A percentile compares a stretch with the other conserved stretches of the same genome.
phyloP scores from a whole-genome alignment of 106 monocot species.

The Xerophyta viscosa region DNA sequence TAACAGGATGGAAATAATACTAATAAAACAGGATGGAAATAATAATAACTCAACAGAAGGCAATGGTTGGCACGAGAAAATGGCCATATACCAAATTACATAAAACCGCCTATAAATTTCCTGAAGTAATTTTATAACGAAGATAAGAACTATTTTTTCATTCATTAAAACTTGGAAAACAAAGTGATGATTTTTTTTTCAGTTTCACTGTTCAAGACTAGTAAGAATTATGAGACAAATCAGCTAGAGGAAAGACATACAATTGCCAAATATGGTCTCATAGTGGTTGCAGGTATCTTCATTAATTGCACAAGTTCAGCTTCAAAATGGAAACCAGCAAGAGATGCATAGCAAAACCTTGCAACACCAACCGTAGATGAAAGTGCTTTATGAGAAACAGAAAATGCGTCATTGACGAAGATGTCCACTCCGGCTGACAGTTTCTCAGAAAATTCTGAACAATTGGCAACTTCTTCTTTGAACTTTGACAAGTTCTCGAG shows the following conservation, averaged over 20 bases:
- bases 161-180: too few species aligned
- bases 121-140: too few species aligned
- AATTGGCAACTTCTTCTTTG: slow-evolving; percentile 76
- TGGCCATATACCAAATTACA: too few species aligned
- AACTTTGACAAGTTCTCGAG: slow-evolving; percentile 63
- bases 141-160: too few species aligned
- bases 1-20: too few species aligned
- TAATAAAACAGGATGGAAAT: too few species aligned
- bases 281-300: slow-evolving; percentile 27
- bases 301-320: slow-evolving; percentile 40
- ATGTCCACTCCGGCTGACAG: slow-evolving; percentile 53
- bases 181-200: too few species aligned
- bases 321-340: slow-evolving; percentile 96
- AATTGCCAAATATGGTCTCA: slow-evolving; percentile 64
- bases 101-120: too few species aligned
- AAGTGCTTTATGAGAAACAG: slow-evolving; percentile 74
- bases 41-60: too few species aligned
- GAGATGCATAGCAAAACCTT: slow-evolving; percentile 64
- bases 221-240: too few species aligned
- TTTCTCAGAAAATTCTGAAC: slow-evolving; percentile 48
- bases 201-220: too few species aligned
- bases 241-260: slow-evolving; percentile 30
- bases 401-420: slow-evolving; percentile 89
- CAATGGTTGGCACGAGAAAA: too few species aligned
- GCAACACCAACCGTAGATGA: slow-evolving; percentile 87